Conservation (phyloP, 2,329 filamentous ascomycete genomes). For the Blastomyces parvus region DNA sequence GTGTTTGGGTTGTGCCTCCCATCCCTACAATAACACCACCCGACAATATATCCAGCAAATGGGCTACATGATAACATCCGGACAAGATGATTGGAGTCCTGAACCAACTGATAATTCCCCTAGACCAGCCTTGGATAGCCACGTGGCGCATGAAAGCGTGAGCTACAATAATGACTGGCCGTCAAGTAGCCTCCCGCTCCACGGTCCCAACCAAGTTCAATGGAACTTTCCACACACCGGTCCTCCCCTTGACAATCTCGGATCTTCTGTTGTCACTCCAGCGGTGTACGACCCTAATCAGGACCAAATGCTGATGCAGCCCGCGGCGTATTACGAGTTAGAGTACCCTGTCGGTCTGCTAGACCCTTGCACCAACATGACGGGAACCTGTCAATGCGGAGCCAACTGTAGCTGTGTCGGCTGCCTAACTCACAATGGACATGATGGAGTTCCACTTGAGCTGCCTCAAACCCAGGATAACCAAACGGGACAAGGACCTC, state of each 20-base stretch:
- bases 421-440: conserved; percentile 44
- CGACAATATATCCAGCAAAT: conserved; percentile 39
- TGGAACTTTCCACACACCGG: conserved; percentile 1
- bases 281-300: conserved; percentile 7
- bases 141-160: conserved; percentile 14
- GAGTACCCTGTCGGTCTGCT: conserved; percentile 34
- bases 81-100: conserved; percentile 22
- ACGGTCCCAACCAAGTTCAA: not conserved
- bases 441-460: conserved; percentile 36
- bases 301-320: conserved; percentile 30
- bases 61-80: conserved; percentile 33
- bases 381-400: conserved; percentile 44
- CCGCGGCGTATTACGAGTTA: conserved; percentile 34
- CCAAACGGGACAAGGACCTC: not conserved
- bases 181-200: not conserved
- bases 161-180: conserved; percentile 17
- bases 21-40: conserved; percentile 40
- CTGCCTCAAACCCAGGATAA: conserved; percentile 14
- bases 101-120: conserved; percentile 19
- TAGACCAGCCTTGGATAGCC: conserved; percentile 17
- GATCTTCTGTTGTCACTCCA: conserved; percentile 1
- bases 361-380: conserved; percentile 38
- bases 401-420: conserved; percentile 45
- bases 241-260: conserved; percentile 13
- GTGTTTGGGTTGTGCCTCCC: conserved; percentile 38